These are phyloP conservation scores for Picea engelmannii DNA, from an alignment of 83 land plant genomes.

Conservation along the genomic window DNA sequence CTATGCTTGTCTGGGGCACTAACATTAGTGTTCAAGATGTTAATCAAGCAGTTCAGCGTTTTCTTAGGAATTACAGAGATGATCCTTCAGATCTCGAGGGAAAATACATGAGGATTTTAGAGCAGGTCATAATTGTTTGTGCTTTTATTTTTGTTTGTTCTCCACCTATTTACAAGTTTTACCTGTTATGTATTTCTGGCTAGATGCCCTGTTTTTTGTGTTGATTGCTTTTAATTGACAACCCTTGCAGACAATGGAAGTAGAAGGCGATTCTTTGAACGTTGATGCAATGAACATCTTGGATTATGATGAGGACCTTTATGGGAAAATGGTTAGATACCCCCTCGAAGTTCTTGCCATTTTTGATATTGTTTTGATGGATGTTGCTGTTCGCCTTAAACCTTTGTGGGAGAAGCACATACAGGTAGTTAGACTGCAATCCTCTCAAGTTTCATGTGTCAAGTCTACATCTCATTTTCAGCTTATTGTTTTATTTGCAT, in stretches of 20 bases:
- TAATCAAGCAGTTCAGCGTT: conserved; percentile 68
- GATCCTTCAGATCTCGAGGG: conserved; percentile 46
- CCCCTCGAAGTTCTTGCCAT: conserved; percentile 94
- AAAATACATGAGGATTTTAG: conserved; percentile 68
- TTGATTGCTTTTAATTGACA: neutral
- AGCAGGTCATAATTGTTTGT: conserved; percentile 34
- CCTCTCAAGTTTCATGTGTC: neutral
- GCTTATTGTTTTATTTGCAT: neutral
- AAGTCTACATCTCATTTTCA: neutral
- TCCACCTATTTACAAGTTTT: neutral
- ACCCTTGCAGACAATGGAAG: conserved; percentile 44
- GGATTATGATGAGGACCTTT: conserved; percentile 82
- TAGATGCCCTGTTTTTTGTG: neutral
- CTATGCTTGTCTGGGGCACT: conserved; percentile 93
- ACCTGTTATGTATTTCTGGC: neutral
- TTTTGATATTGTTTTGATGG: conserved; percentile 84
- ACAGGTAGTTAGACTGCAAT: conserved; percentile 26
- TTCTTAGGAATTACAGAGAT: conserved; percentile 67
- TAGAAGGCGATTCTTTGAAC: conserved; percentile 82
- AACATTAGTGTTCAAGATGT: conserved; percentile 93
- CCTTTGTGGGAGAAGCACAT: conserved; percentile 83
- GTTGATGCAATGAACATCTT: conserved; percentile 81
- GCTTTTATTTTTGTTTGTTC: neutral
- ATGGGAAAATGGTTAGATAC: conserved; percentile 81
- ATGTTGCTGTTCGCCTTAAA: conserved; percentile 56